These are phyloP conservation scores for Gracilaria caudata DNA, from an alignment of 23 red algal species.

Conservation along the genomic window DNA sequence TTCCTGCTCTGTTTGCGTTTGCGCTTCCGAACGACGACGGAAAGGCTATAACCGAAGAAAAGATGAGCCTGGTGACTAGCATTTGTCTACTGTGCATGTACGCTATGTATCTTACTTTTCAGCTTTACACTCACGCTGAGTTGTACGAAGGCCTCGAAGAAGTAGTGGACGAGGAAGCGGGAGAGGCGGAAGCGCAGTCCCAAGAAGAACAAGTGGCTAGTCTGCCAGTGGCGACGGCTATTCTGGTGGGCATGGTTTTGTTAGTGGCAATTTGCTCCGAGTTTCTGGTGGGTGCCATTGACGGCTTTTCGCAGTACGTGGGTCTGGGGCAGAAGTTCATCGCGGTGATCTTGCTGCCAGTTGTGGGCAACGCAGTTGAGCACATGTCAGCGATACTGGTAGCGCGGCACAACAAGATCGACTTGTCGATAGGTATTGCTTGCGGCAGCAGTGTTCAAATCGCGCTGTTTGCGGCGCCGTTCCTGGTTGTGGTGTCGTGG, in stretches of 20 bases:
- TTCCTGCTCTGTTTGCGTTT: conserved; percentile 79
- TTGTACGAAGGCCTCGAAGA: conserved; percentile 28
- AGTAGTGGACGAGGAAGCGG: conserved; percentile 12
- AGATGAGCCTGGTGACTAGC: conserved; percentile 72
- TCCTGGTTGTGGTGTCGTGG: conserved; percentile 91
- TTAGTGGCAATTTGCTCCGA: conserved; percentile 80
- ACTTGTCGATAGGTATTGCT: conserved; percentile 89
- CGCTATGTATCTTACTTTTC: conserved; percentile 80
- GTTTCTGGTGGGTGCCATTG: conserved; percentile 79
- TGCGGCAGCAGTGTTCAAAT: conserved; percentile 95
- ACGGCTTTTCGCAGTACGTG: conserved; percentile 72
- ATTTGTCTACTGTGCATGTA: conserved; percentile 84
- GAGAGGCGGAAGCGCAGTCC: neutral
- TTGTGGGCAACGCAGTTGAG: conserved; percentile 96
- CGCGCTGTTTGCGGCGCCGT: conserved; percentile 90
- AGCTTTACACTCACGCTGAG: conserved; percentile 92
- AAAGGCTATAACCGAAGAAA: conserved; percentile 31
- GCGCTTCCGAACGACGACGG: conserved; percentile 38
- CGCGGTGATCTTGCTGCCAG: conserved; percentile 88
- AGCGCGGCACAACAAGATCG: conserved; percentile 95
- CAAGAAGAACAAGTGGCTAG: conserved; percentile 53
- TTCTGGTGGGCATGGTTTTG: conserved; percentile 69
- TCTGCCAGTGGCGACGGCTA: conserved; percentile 55
- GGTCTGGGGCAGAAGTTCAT: conserved; percentile 83
- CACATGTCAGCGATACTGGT: conserved; percentile 90